These are phyloP conservation scores for Crithidia expoeki DNA, from an alignment of 208 protist species.

Conservation along the genomic window DNA sequence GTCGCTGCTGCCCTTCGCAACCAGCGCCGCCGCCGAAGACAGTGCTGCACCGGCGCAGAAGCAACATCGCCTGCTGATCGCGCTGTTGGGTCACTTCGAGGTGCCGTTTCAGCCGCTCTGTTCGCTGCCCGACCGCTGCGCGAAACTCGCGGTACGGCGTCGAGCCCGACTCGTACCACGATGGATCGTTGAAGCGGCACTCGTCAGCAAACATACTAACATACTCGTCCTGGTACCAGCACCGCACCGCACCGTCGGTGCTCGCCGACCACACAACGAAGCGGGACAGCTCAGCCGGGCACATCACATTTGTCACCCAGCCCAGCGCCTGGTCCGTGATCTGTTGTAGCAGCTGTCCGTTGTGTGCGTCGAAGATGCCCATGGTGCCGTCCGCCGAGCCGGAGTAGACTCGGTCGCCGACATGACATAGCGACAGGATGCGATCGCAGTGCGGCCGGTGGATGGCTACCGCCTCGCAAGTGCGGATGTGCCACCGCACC, in stretches of 20 bases:
- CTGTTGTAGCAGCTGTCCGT: conserved; percentile 54
- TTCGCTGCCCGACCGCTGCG: conserved; percentile 49
- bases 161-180: conserved; percentile 77
- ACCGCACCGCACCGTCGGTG: conserved; percentile 66
- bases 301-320: conserved; percentile 57
- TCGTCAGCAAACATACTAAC: conserved; percentile 57
- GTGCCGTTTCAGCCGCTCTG: conserved; percentile 52
- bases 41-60: conserved; percentile 52
- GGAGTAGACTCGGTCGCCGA: conserved; percentile 76
- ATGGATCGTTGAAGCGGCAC: conserved; percentile 60
- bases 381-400: conserved; percentile 75
- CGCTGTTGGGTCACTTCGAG: conserved; percentile 35
- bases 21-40: conserved; percentile 41
- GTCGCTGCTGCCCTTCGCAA: conserved; percentile 41
- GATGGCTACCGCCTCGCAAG: conserved; percentile 67
- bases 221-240: conserved; percentile 91
- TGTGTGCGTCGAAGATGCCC: conserved; percentile 56
- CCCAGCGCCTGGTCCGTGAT: conserved; percentile 57
- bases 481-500: conserved; percentile 68
- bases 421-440: conserved; percentile 55
- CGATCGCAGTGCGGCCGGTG: conserved; percentile 50
- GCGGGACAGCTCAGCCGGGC: conserved; percentile 63
- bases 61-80: conserved; percentile 42
- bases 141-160: conserved; percentile 85
- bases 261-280: conserved; percentile 87